phyloP scores from a whole-genome alignment of 176 grass and related monocot genomes.

The Lolium multiflorum region DNA sequence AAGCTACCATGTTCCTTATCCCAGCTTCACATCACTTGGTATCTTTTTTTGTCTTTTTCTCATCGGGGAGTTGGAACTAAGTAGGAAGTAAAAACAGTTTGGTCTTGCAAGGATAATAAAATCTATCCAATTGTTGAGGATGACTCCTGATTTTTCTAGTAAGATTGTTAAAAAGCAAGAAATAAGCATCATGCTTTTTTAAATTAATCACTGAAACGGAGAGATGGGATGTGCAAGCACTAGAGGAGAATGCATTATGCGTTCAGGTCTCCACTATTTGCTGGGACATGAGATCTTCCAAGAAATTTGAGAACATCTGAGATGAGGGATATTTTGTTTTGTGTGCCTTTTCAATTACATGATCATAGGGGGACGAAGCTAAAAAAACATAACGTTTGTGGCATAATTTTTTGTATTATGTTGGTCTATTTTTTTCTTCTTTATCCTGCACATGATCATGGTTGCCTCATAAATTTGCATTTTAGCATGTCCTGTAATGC shows the following conservation, averaged over 20 bases:
- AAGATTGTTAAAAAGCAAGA: not conserved
- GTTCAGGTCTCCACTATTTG: not conserved
- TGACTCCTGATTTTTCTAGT: not conserved
- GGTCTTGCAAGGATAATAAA: not conserved
- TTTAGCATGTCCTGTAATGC: not conserved
- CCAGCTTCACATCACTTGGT: not conserved
- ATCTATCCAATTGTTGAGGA: not conserved
- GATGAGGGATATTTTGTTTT: not conserved
- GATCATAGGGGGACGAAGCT: not conserved
- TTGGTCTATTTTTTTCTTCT: not conserved
- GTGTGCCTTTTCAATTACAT: not conserved
- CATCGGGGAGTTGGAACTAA: not conserved
- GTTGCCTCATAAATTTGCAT: constrained; percentile 11
- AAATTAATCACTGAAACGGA: not conserved
- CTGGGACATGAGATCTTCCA: not conserved
- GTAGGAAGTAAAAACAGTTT: not conserved
- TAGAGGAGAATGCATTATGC: not conserved
- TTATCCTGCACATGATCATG: not conserved
- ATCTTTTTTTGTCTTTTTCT: not conserved
- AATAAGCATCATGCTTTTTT: not conserved
- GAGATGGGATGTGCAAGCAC: not conserved
- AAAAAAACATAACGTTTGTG: not conserved
- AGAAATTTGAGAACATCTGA: not conserved
- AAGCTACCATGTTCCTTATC: not conserved
- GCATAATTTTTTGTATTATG: not conserved